Evolutionary conservation across 2,329 filamentous ascomycete genomes (phyloP), one percentile per base, ranked within the genome.

Genomic region (Pyrenophora teres): DNA sequence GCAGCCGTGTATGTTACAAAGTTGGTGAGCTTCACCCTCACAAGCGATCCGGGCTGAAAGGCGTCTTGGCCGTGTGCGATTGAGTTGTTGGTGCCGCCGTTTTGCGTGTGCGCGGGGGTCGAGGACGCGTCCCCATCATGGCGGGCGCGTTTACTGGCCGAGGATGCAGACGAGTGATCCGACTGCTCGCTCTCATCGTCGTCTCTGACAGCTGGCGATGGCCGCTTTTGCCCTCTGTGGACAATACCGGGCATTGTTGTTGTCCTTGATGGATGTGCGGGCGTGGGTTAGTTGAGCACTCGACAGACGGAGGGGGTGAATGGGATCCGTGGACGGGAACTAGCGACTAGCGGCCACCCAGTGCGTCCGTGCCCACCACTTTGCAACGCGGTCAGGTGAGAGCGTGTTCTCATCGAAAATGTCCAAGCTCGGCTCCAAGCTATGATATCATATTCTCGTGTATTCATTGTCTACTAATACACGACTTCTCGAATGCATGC

Each of bases 1-100:
- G 92, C 93, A 46, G 87, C 86, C 42, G 90, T 92, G 75, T 99
- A 99, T 0, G 94, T 99, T 48, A 99, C 91, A 64, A 99, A 99
- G 74, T 97, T 90, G 41, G 82, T 83, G 38, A 97, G 81, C 62
- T 86, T 88, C 40, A 99, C 91, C 31, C 92, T 85, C 41, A 97
- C 86, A 62, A 99, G 95, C 8, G 94, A 88, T 9, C 94, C 94
- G 2, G 92, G 86, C 58, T 89, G 66, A 40, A 68, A 68, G 0
- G 42, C 55, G 33, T 68, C 66, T 16, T 65, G 49, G 3, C 6
- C 36, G 37, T 60, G 50, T 23, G 54, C 44, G 8, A 32, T 43
- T 19, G 39, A 42, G 19, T 27, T 15, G 21, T 38, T 42, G 2
- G 35, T 7, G 25, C 49, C 52, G 18, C 42, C 49, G 32, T 55